phyloP scores from a whole-genome alignment of 306 rosid genomes.

The Crataegus laevigata region DNA sequence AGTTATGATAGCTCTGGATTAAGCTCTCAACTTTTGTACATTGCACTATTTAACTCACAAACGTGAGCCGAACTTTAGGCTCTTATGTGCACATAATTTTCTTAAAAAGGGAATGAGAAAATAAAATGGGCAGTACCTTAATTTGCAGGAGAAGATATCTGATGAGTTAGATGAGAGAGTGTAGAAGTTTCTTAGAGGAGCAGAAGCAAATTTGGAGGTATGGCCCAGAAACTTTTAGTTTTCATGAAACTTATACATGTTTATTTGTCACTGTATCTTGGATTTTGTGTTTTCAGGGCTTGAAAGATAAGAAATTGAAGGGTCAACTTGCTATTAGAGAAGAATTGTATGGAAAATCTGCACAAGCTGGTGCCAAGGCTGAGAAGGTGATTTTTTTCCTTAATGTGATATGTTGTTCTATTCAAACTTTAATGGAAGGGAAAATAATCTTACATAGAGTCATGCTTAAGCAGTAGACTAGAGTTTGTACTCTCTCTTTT shows the following conservation, averaged over 20 bases:
- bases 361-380: slow-evolving; percentile 64
- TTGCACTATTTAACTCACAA: neutral
- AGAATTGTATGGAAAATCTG: slow-evolving; percentile 50
- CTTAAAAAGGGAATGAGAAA: neutral
- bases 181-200: slow-evolving; percentile 80
- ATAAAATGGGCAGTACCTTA: neutral
- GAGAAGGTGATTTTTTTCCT: slow-evolving; percentile 53
- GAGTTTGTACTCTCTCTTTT: neutral
- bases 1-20: neutral
- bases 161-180: slow-evolving; percentile 48
- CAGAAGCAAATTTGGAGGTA: slow-evolving; percentile 66
- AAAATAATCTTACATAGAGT: neutral
- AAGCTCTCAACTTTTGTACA: neutral
- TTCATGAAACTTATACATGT: neutral
- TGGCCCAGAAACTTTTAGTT: neutral
- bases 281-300: slow-evolving; percentile 30
- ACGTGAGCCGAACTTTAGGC: neutral
- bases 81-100: neutral
- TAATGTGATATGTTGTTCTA: neutral
- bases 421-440: neutral
- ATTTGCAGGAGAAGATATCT: slow-evolving; percentile 48
- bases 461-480: neutral
- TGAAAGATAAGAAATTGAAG: slow-evolving; percentile 69
- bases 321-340: slow-evolving; percentile 63
- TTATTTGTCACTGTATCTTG: neutral